Evolutionary conservation across 2,329 filamentous ascomycete genomes (phyloP).

Genomic region (Alternaria rosae): DNA sequence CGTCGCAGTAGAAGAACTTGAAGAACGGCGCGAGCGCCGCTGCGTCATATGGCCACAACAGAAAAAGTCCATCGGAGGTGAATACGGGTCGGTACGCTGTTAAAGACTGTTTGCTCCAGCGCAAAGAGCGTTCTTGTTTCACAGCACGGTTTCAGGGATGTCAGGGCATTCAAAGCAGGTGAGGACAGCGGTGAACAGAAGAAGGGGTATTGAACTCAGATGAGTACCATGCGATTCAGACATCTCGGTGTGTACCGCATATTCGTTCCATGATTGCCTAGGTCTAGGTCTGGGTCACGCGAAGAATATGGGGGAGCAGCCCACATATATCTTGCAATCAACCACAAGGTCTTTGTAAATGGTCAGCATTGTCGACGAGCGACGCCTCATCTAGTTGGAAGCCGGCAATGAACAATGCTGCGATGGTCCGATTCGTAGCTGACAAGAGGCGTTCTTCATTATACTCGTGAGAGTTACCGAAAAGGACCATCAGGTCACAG

Average conservation of each 20-base stretch:
- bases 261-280: background rate
- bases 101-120: background rate
- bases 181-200: background rate
- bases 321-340: background rate
- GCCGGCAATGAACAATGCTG: background rate
- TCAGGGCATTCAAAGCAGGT: background rate
- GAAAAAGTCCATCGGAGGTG: background rate
- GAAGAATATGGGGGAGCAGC: background rate
- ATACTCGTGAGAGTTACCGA: background rate
- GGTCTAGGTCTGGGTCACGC: background rate
- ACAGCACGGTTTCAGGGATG: background rate
- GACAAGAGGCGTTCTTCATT: background rate
- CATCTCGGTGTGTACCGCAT: background rate
- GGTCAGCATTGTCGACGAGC: background rate
- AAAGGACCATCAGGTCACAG: background rate
- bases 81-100: background rate
- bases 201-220: background rate
- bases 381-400: background rate
- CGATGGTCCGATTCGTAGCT: background rate
- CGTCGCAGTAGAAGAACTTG: background rate
- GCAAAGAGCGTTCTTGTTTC: background rate
- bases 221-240: background rate
- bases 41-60: background rate
- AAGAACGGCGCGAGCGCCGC: background rate
- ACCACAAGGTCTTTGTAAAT: background rate